Percentiles rank a stretch among this genome's conserved stretches.
Conservation (phyloP, 495 filamentous ascomycete species). For the Neurospora hispaniola region DNA sequence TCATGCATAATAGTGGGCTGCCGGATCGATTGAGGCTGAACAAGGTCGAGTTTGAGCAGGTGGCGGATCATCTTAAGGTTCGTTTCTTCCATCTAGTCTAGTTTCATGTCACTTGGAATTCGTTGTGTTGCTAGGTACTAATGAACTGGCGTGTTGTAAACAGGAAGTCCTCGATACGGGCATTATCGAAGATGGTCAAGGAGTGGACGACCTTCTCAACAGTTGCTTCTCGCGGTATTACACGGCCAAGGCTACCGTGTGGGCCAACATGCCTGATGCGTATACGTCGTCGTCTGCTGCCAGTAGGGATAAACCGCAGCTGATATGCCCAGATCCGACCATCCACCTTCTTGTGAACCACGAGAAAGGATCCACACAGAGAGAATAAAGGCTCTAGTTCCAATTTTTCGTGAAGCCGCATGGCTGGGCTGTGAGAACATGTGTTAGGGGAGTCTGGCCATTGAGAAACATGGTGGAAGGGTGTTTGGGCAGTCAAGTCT, state of each 20-base stretch:
- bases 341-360: conserved; percentile 4
- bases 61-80: conserved; percentile 36
- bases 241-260: conserved; percentile 29
- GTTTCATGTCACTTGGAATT: not conserved
- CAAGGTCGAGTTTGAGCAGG: conserved; percentile 32
- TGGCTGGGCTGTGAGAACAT: not conserved
- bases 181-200: conserved; percentile 26
- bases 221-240: conserved; percentile 31
- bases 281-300: conserved; percentile 15
- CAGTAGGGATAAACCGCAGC: not conserved
- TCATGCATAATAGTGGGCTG: conserved; percentile 42
- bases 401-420: not conserved
- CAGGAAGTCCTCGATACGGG: conserved; percentile 34
- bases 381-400: not conserved
- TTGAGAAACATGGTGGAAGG: not conserved
- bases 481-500: not conserved
- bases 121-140: not conserved
- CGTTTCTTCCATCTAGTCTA: not conserved
- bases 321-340: conserved; percentile 11
- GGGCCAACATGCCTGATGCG: conserved; percentile 32
- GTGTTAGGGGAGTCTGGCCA: not conserved
- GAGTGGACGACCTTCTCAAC: conserved; percentile 28
- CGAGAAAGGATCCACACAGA: not conserved
- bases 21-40: conserved; percentile 38
- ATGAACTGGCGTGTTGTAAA: not conserved